Evolutionary conservation across 2,329 filamentous ascomycete genomes (phyloP), one percentile per base, ranked within the genome.

Genomic region (Cladosporium halotolerans): DNA sequence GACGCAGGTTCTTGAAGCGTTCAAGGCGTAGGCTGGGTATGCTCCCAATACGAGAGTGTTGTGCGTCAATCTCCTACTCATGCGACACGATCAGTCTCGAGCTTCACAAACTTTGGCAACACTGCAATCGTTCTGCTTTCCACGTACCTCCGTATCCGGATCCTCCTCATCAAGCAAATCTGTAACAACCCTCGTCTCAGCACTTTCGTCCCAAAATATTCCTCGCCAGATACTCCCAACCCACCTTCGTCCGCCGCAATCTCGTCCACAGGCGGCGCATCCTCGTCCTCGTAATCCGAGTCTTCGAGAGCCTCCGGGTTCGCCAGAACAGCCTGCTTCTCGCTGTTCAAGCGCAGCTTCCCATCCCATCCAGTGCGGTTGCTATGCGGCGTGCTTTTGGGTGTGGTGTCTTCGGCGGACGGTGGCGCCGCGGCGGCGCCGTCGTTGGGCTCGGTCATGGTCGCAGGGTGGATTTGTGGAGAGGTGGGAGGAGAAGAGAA

Each of bases 271-370:
- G 81, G 82, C 57, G 87, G 72, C 16, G 77, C 79, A 58, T 81
- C 79, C 16, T 80, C 81, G 60, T 88, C 90, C 13, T 88, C 93
- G 66, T 92, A 89, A 53, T 96, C 90, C 0, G 88, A 83, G 63
- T 96, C 90, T 41, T 86, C 87, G 48, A 95, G 71, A 9, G 87
- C 88, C 65, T 93, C 89, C 2, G 89, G 86, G 64, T 95, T 95
- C 19, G 80, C 76, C 44, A 95, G 74, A 32, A 82, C 75, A 2
- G 83, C 78, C 66, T 81, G 85, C 63, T 84, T 83, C 14, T 48
- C 52, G 57, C 87, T 83, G 18, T 51, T 51, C 47, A 96, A 73
- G 38, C 88, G 79, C 55, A 92, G 77, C 72, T 92, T 92, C 58
- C 88, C 88, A 69, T 92, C 88, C 88, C 88, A 92, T 57, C 88